A percentile compares a stretch with the other conserved stretches of the same genome.
phyloP scores from a whole-genome alignment of 768 basidiomycete species.

The Multifurca ochricompacta region DNA sequence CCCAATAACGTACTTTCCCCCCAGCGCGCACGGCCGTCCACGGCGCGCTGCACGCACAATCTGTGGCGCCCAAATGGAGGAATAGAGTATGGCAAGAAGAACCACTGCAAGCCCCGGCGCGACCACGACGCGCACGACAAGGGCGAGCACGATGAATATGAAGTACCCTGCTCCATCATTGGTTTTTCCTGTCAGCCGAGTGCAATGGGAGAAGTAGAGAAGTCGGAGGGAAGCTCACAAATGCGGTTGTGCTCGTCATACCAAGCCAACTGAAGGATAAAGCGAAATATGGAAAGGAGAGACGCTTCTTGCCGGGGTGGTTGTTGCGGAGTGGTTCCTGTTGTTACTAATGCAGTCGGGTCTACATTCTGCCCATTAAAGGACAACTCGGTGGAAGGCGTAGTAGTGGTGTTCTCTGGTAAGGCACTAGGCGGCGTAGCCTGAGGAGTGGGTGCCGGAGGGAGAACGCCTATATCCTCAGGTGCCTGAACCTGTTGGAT shows the following conservation, averaged over 20 bases:
- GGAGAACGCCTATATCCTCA: constrained; percentile 39
- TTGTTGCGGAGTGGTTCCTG: constrained; percentile 18
- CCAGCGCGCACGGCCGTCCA: constrained; percentile 61
- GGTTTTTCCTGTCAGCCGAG: constrained; percentile 15
- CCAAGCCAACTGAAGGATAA: constrained; percentile 50
- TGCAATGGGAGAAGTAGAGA: neutral
- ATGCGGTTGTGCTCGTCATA: constrained; percentile 65
- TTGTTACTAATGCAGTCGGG: constrained; percentile 13
- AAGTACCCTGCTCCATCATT: constrained; percentile 44
- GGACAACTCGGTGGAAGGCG: neutral
- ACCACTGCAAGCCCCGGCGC: constrained; percentile 57
- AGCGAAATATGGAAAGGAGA: constrained; percentile 34
- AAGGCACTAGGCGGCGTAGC: constrained; percentile 18
- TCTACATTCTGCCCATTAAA: neutral
- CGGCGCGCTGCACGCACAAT: constrained; percentile 69
- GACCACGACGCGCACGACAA: constrained; percentile 68
- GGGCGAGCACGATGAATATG: constrained; percentile 58
- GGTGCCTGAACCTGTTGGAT: constrained; percentile 80
- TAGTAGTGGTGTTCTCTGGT: neutral
- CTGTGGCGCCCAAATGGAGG: constrained; percentile 79
- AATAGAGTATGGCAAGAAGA: constrained; percentile 63
- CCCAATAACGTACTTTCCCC: constrained; percentile 66
- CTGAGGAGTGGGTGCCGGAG: constrained; percentile 21
- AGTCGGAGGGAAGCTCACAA: constrained; percentile 39
- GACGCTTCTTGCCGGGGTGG: constrained; percentile 14